Conservation (phyloP, 345 rosid genomes). For the Physaria fendleri region DNA sequence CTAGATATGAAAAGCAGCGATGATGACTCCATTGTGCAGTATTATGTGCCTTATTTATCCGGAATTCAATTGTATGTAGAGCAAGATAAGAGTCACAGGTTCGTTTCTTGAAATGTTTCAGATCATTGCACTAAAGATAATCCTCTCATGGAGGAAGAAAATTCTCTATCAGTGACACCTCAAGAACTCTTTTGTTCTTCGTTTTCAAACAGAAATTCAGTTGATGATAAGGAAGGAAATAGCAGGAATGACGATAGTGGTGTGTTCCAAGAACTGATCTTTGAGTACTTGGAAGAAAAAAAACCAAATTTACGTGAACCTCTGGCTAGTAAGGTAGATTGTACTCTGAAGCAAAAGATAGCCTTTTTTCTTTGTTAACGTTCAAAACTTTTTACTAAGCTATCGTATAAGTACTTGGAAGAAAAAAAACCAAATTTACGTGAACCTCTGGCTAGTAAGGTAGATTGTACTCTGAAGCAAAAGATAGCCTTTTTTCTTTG, state of each 20-base stretch:
- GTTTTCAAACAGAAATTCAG: conserved; percentile 41
- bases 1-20: conserved; percentile 59
- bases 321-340: conserved; percentile 60
- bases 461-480: neutral
- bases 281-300: conserved; percentile 69
- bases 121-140: neutral
- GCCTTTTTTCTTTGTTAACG: neutral
- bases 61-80: conserved; percentile 79
- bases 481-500: neutral
- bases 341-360: neutral
- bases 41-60: conserved; percentile 86
- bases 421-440: conserved; percentile 70
- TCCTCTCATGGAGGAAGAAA: too few species aligned
- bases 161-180: too few species aligned
- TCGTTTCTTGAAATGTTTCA: conserved; percentile 4
- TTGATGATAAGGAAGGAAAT: conserved; percentile 70
- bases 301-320: conserved; percentile 83
- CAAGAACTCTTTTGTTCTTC: neutral
- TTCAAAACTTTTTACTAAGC: neutral
- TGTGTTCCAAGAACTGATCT: conserved; percentile 43
- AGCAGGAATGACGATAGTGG: too few species aligned
- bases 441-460: conserved; percentile 81
- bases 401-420: conserved; percentile 63
- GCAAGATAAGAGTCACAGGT: conserved; percentile 50
- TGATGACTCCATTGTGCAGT: conserved; percentile 75